Percentiles rank a stretch among this genome's conserved stretches.
phyloP scores from a whole-genome alignment of 1,284 basidiomycete genomes.

The Coniophora puteana region DNA sequence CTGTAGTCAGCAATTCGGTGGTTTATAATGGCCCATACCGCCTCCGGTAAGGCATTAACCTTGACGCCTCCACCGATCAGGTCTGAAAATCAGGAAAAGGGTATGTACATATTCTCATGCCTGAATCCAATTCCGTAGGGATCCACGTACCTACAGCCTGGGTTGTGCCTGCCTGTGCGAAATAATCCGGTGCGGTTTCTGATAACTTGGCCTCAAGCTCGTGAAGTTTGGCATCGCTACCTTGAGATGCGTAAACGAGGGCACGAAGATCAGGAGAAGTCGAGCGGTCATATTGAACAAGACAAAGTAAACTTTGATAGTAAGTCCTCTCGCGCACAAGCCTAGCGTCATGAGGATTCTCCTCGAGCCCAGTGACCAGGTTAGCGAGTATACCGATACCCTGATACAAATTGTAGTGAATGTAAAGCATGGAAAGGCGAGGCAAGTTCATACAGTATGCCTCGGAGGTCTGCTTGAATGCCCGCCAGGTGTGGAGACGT shows the following conservation, averaged over 20 bases:
- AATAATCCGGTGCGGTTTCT: slow-evolving; percentile 23
- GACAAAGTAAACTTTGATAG: slow-evolving; percentile 22
- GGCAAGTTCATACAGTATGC: slow-evolving; percentile 41
- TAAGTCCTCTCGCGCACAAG: slow-evolving; percentile 29
- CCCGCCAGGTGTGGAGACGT: slow-evolving; percentile 57
- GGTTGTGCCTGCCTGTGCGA: slow-evolving; percentile 35
- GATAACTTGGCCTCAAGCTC: slow-evolving; percentile 28
- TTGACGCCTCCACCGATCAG: slow-evolving; percentile 45
- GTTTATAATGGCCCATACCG: slow-evolving; percentile 34
- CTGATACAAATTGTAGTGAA: slow-evolving; percentile 18
- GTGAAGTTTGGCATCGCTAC: slow-evolving; percentile 22
- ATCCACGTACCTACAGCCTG: slow-evolving; percentile 40
- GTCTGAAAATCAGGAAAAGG: slow-evolving; percentile 18
- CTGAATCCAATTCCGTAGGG: neutral
- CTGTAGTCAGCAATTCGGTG: slow-evolving; percentile 38
- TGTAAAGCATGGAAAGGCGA: neutral
- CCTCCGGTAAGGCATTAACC: slow-evolving; percentile 42
- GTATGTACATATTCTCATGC: neutral
- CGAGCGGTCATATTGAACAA: slow-evolving; percentile 18
- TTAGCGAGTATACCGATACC: slow-evolving; percentile 54
- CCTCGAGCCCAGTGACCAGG: slow-evolving; percentile 49
- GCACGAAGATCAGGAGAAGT: slow-evolving; percentile 26
- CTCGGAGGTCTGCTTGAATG: slow-evolving; percentile 62
- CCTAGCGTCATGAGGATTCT: slow-evolving; percentile 36
- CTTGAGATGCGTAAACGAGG: slow-evolving; percentile 23